A percentile compares a stretch with the other conserved stretches of the same genome.
These are phyloP conservation scores for Metahyphopichia silvanorum DNA, from an alignment of 805 yeast species.

Conservation along the genomic window DNA sequence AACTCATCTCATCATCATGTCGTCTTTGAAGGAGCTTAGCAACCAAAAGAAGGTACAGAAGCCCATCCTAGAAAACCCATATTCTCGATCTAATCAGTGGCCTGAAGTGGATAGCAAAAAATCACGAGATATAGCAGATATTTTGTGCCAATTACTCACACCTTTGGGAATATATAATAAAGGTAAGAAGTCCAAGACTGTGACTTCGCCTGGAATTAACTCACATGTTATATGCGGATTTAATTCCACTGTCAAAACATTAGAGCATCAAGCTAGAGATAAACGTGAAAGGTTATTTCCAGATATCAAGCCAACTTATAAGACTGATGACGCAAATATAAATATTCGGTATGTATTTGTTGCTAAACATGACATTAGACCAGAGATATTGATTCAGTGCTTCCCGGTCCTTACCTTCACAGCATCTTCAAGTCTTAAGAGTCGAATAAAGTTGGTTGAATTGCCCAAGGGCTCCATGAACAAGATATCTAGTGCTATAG, in stretches of 20 bases:
- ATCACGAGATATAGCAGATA: slow-evolving; percentile 36
- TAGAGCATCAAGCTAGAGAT: slow-evolving; percentile 42
- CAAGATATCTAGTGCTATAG: slow-evolving; percentile 26
- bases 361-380: slow-evolving; percentile 53
- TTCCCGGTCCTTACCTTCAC: slow-evolving; percentile 55
- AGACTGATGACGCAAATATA: neutral
- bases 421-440: slow-evolving; percentile 28
- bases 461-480: slow-evolving; percentile 47
- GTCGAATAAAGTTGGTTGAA: slow-evolving; percentile 54
- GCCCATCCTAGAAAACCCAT: slow-evolving; percentile 65
- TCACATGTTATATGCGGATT: slow-evolving; percentile 44
- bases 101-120: slow-evolving; percentile 38
- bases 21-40: neutral
- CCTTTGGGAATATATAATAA: slow-evolving; percentile 24
- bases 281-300: slow-evolving; percentile 6
- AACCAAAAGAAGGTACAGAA: slow-evolving; percentile 52
- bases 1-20: neutral
- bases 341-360: slow-evolving; percentile 49
- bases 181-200: slow-evolving; percentile 4
- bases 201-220: slow-evolving; percentile 20
- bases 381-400: slow-evolving; percentile 50
- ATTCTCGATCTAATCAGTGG: slow-evolving; percentile 42
- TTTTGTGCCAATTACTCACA: slow-evolving; percentile 28
- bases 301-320: neutral
- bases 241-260: slow-evolving; percentile 48